A percentile compares a stretch with the other conserved stretches of the same genome.
Conservation (phyloP, 1,284 basidiomycete genomes). For the Melampsora allii-populina region DNA sequence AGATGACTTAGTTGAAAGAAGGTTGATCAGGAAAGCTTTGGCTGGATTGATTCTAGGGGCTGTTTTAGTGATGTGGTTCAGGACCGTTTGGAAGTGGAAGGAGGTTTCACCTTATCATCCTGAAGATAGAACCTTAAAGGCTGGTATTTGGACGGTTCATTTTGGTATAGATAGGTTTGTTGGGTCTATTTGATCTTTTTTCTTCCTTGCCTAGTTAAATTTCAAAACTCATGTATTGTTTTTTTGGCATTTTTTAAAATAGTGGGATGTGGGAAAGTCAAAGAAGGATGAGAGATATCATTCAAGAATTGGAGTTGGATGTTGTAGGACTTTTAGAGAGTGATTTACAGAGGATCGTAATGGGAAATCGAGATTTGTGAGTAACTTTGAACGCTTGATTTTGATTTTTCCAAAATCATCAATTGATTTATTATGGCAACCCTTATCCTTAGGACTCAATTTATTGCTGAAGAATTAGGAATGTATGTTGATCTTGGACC, state of each 20-base stretch:
- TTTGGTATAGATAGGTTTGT: conserved; percentile 56
- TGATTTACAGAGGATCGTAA: conserved; percentile 76
- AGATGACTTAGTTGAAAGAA: no score
- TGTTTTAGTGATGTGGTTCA: conserved; percentile 60
- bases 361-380: conserved; percentile 82
- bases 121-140: conserved; percentile 68
- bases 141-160: conserved; percentile 90
- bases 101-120: conserved; percentile 63
- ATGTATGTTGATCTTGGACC: conserved; percentile 72
- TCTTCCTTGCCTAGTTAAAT: background rate
- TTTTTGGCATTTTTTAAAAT: no score
- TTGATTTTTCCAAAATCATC: background rate
- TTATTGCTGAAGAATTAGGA: conserved; percentile 72
- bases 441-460: conserved; percentile 61
- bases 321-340: conserved; percentile 67
- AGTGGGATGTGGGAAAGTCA: conserved; percentile 79
- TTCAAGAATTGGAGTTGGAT: conserved; percentile 55
- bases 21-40: conserved; percentile 5
- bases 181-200: background rate
- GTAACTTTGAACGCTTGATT: conserved; percentile 49
- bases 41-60: conserved; percentile 44
- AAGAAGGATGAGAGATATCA: conserved; percentile 68
- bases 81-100: conserved; percentile 57
- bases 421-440: background rate
- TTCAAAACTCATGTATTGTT: background rate